Percentiles rank a stretch among this genome's conserved stretches.
Evolutionary conservation across 2,329 filamentous ascomycete species (phyloP).

Genomic region (Exserohilum turcica): DNA sequence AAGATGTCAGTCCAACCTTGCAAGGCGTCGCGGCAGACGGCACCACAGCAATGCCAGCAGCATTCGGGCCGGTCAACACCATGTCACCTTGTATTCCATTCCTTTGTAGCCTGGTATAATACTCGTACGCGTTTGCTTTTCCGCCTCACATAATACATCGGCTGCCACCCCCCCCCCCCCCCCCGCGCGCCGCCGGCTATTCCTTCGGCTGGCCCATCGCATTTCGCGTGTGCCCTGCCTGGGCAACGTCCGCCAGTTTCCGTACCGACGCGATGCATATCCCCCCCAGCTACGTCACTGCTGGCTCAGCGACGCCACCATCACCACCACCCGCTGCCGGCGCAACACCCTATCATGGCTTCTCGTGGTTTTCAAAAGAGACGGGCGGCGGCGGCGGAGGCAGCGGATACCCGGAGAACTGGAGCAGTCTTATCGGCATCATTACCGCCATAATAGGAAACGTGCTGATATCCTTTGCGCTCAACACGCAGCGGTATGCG

Average conservation of each 20-base stretch:
- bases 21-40: slow-evolving; percentile 21
- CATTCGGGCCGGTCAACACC: slow-evolving; percentile 7
- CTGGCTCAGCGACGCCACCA: slow-evolving; percentile 25
- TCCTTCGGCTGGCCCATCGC: slow-evolving; percentile 3
- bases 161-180: not conserved
- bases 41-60: slow-evolving; percentile 9
- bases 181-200: not conserved
- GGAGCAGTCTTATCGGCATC: slow-evolving; percentile 96
- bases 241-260: not conserved
- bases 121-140: not conserved
- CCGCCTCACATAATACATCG: not conserved
- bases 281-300: slow-evolving; percentile 30
- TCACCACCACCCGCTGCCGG: slow-evolving; percentile 3
- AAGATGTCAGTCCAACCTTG: slow-evolving; percentile 22
- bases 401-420: slow-evolving; percentile 52
- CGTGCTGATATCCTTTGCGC: slow-evolving; percentile 88
- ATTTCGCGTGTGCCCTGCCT: slow-evolving; percentile 4
- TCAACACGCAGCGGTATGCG: slow-evolving; percentile 96
- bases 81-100: slow-evolving; percentile 4
- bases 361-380: slow-evolving; percentile 16
- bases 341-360: slow-evolving; percentile 18
- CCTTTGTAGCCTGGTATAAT: slow-evolving; percentile 1
- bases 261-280: slow-evolving; percentile 30
- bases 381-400: slow-evolving; percentile 9
- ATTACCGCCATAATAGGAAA: slow-evolving; percentile 91